Conservation (phyloP, 2,329 filamentous ascomycete species). For the Fusarium udum region DNA sequence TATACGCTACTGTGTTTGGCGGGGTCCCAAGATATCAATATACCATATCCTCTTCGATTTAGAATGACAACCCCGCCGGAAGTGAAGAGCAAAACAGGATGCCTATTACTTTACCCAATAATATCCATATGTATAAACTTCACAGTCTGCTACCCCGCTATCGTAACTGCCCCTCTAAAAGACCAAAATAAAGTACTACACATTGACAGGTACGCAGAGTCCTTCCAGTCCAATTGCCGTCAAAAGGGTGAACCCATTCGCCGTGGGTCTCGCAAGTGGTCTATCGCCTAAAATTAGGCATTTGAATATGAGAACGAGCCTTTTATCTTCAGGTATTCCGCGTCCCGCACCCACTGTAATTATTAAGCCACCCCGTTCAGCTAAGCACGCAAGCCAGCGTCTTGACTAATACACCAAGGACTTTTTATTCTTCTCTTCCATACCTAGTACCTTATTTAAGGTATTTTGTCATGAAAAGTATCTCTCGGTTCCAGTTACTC, state of each 20-base stretch:
- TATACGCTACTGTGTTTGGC: not conserved
- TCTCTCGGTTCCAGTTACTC: not conserved
- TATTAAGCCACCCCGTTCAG: slow-evolving; percentile 43
- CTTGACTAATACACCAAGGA: slow-evolving; percentile 2
- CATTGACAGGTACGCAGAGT: not conserved
- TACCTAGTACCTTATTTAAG: not conserved
- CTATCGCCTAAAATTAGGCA: not conserved
- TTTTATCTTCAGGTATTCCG: not conserved
- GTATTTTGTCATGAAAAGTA: not conserved
- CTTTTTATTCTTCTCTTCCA: not conserved
- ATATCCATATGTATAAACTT: not conserved
- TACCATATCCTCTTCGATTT: not conserved
- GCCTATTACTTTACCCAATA: not conserved
- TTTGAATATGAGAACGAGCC: not conserved
- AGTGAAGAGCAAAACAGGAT: not conserved
- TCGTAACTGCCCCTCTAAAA: not conserved
- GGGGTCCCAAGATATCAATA: not conserved
- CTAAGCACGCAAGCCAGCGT: slow-evolving; percentile 17
- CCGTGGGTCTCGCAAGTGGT: not conserved
- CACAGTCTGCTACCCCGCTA: slow-evolving; percentile 4
- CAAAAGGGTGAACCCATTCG: not conserved
- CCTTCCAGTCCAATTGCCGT: not conserved
- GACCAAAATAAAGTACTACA: not conserved
- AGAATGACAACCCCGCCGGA: not conserved
- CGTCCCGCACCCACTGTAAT: slow-evolving; percentile 37